phyloP scores from a whole-genome alignment of 352 stramenopile genomes.

The Globisporangium spinosum region DNA sequence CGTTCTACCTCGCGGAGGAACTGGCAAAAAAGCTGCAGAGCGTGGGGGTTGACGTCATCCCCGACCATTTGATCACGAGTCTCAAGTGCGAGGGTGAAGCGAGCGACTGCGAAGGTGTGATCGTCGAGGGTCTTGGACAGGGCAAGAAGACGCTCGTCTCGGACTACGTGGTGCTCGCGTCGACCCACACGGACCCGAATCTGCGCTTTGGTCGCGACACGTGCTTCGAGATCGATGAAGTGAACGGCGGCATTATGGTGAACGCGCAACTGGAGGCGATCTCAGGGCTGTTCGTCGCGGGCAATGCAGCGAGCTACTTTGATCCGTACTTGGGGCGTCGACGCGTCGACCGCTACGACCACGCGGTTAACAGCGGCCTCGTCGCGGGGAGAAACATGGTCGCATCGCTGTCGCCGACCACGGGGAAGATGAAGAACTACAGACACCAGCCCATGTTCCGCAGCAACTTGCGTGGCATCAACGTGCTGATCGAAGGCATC shows the following conservation, averaged over 20 bases:
- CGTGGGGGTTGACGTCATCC: slow-evolving; percentile 65
- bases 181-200: slow-evolving; percentile 87
- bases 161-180: slow-evolving; percentile 91
- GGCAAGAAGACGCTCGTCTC: slow-evolving; percentile 67
- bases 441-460: slow-evolving; percentile 88
- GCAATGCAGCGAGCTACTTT: slow-evolving; percentile 88
- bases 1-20: slow-evolving; percentile 79
- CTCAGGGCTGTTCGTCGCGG: slow-evolving; percentile 87
- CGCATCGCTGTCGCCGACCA: slow-evolving; percentile 30
- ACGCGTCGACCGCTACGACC: slow-evolving; percentile 90
- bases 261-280: slow-evolving; percentile 89
- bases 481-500: slow-evolving; percentile 81
- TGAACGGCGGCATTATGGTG: slow-evolving; percentile 88
- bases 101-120: slow-evolving; percentile 33
- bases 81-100: slow-evolving; percentile 49
- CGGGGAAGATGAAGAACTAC: slow-evolving; percentile 78
- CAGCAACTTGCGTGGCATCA: slow-evolving; percentile 66
- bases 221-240: slow-evolving; percentile 82
- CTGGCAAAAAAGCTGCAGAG: slow-evolving; percentile 47
- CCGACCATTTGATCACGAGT: slow-evolving; percentile 74
- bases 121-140: slow-evolving; percentile 63
- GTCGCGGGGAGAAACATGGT: slow-evolving; percentile 89
- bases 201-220: slow-evolving; percentile 56
- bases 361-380: slow-evolving; percentile 90
- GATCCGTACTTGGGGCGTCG: slow-evolving; percentile 83